Base-by-base conservation (phyloP, 164 flowering plant species). In the Pachysandra terminalis region DNA sequence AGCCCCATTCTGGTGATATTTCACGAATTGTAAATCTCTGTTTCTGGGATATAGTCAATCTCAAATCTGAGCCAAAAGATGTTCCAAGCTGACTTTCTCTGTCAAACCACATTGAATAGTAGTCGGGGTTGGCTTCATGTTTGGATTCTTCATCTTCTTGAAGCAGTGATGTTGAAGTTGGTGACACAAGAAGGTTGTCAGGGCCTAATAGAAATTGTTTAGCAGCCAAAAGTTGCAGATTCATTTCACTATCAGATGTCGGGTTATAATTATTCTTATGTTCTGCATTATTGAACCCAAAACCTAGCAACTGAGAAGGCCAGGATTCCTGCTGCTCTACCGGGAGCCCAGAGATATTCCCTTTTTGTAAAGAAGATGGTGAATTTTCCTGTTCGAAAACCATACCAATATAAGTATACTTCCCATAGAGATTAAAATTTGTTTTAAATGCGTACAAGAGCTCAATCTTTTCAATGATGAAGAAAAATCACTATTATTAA, bases 1-100 rank as follows among this genome's bases (percentile, higher is more conserved):
- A 91, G 64, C 96, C 96, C 95, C 95, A 88, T 54, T 89, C 93
- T 65, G 98, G 98, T 26, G 93, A 89, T 78, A 95, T 81, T 67
- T 87, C 90, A 17, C 70, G 76, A 68, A 95, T 90, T 21, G 73
- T 86, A 72, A 90, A 95, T 68, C 82, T 86, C 77, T 89, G 95
- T 62, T 74, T 75, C 64, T 80, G 79, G 66, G 88, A 65, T 69
- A 90, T 65, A 48, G 88, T 86, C 76, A 82, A 71, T 69, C 84
- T 80, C 64, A 80, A 64, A 71, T 72, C 79, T 56, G 67, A 68
- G 66, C 72, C 82, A 79, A 80, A 71, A 69, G 79, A 73, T 65
- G 75, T 40, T 45, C 66, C 82, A 61, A 71, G 60, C 23, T 71
- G 81, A 55, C 72, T 67, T 65, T 70, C 82, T 69, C 79, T 81